These are phyloP conservation scores for Phlebiopsis flavidoalba DNA, from an alignment of 768 basidiomycete species.

Conservation along the genomic window DNA sequence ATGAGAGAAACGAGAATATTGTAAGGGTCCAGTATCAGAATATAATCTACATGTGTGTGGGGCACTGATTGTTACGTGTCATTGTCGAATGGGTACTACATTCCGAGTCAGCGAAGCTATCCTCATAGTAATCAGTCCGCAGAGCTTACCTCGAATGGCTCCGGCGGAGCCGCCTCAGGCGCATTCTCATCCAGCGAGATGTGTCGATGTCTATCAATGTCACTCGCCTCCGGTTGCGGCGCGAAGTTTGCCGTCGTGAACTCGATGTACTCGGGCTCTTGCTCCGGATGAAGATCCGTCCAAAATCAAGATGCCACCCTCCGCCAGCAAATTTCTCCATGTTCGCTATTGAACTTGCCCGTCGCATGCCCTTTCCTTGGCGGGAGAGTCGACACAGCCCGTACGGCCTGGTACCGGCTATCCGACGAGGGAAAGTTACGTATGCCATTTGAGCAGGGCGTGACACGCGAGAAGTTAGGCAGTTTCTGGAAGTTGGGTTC, in stretches of 20 bases:
- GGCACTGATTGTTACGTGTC: conserved; percentile 35
- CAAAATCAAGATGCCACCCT: conserved; percentile 84
- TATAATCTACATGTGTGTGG: neutral
- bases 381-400: conserved; percentile 55
- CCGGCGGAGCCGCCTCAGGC: conserved; percentile 69
- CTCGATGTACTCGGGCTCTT: conserved; percentile 71
- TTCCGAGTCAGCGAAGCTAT: conserved; percentile 17
- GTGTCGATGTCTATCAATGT: conserved; percentile 28
- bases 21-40: conserved; percentile 1
- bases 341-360: conserved; percentile 17
- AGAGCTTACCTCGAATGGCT: conserved; percentile 73
- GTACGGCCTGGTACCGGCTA: conserved; percentile 84
- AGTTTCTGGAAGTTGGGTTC: conserved; percentile 77
- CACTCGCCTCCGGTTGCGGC: conserved; percentile 10
- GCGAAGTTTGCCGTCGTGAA: conserved; percentile 33
- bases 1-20: neutral
- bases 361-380: conserved; percentile 22
- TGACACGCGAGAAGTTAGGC: conserved; percentile 89
- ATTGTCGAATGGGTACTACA: conserved; percentile 74
- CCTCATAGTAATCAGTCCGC: neutral
- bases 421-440: conserved; percentile 76
- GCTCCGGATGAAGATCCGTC: conserved; percentile 66
- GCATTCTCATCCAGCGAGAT: conserved; percentile 67
- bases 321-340: conserved; percentile 71
- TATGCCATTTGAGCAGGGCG: conserved; percentile 82